Base-by-base conservation (phyloP, 257 asterid species). In the Linaria vulgaris region DNA sequence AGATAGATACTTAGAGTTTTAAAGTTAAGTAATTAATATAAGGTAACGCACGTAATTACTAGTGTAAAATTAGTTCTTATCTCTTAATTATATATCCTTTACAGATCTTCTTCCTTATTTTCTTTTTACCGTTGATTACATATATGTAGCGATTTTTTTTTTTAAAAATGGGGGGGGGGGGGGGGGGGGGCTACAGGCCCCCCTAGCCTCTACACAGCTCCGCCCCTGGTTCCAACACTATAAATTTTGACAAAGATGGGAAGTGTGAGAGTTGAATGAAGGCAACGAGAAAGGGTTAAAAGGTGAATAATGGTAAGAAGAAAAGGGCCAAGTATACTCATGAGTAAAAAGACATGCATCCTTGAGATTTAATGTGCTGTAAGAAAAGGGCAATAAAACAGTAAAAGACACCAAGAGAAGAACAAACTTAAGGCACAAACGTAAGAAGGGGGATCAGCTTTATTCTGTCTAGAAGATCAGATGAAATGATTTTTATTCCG, bases 351-450 rank as follows among this genome's bases (percentile, higher is more conserved):
- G 95, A 82, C 87, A 82, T n/a, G n/a, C n/a, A n/a, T 50, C 43
- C 38, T 57, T 64, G 47, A 72, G 72, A 76, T 64, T 77, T 69
- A 76, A 74, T 76, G 82, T 47, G 50, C 60, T 63, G 79, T 59
- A 76, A 71, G 38, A 56, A 75, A 82, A 78, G 68, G 69, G 53
- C 76, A 49, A 72, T n/a, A n/a, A 80, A 55, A 24, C 65, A 64
- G 61, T 79, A 76, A 64, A 83, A 79, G 83, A 81, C 94, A 83
- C 63, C 69, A 66, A 70, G 70, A 78, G 76, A 49, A 37, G 59
- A 83, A 78, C 89, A 88, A 83, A 78, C 82, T 77, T 58, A 84
- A 78, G 82, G 89, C 69, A 80, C 83, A 82, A 84, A 76, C 71
- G 68, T 46, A 31, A 57, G 41, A 76, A 80, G 55, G 68, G 64